These are phyloP conservation scores for Hypericum perforatum DNA, from an alignment of 345 rosid genomes.

Conservation along the genomic window DNA sequence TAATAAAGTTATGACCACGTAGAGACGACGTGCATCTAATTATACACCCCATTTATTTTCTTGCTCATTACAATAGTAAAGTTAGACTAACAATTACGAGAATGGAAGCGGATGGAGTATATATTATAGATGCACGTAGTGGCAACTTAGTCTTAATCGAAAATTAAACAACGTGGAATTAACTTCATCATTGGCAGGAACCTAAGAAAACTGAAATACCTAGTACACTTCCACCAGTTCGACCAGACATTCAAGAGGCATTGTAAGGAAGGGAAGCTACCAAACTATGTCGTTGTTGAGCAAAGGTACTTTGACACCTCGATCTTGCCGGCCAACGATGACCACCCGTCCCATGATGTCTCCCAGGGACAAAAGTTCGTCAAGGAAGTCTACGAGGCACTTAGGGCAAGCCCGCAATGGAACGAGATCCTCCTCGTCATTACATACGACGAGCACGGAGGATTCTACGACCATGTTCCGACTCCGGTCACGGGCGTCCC, in stretches of 20 bases:
- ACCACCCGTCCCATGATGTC: conserved; percentile 46
- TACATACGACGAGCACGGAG: conserved; percentile 51
- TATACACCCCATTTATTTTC: too few species aligned
- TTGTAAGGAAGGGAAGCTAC: conserved; percentile 3
- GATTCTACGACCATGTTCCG: conserved; percentile 50
- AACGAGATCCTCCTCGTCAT: conserved; percentile 34
- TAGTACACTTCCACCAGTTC: conserved; percentile 3
- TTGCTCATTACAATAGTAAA: too few species aligned
- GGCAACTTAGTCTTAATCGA: too few species aligned
- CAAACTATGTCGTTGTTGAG: conserved; percentile 2
- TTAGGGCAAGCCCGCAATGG: conserved; percentile 49
- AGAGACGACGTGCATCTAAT: too few species aligned
- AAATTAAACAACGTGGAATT: too few species aligned
- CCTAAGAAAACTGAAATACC: conserved; percentile 1
- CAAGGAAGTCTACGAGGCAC: conserved; percentile 43
- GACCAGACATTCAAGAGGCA: not conserved
- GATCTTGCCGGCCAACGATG: conserved; percentile 1
- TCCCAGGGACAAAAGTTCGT: conserved; percentile 46
- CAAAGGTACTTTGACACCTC: not conserved
- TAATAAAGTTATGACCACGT: too few species aligned
- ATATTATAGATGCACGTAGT: too few species aligned
- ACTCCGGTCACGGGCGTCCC: conserved; percentile 40
- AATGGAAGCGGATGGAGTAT: too few species aligned
- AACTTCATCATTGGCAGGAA: not conserved
- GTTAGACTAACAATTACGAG: too few species aligned